Base-by-base conservation (phyloP, 2,329 filamentous ascomycete species). In the Nemania serpens region DNA sequence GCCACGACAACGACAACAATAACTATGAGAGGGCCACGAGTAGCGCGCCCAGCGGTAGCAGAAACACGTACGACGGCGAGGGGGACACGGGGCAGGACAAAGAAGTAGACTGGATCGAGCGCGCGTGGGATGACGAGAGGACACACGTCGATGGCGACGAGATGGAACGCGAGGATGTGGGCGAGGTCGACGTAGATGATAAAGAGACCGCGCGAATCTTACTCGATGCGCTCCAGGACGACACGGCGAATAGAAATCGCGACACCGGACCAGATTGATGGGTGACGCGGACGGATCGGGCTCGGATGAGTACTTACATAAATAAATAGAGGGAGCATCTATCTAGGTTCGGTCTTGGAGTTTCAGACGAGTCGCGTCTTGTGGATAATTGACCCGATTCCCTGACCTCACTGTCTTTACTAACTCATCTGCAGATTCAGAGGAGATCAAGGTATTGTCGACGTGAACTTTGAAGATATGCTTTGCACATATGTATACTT, bases 201-300 rank as follows among this genome's bases (percentile, higher is more conserved):
- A 71, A 70, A 33, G 76, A 79, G 62, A 76, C 76, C 17, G 77
- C 76, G 11, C 68, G 69, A 57, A 73, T 72, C 12, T 53, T 79
- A 36, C 68, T 79, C 5, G 75, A 78, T 58, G 76, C 76, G 5
- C 59, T 79, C 47, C 71, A 70, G 17, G 74, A 76, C 9, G 62
- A 64, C 29, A 37, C 25, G 25, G 25, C 25, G 25, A 29, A 29
- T 29, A 29, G n/a, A n/a, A n/a, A n/a, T n/a, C n/a, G n/a, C n/a
- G n/a, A n/a, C n/a, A 7, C 7, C 25, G 25, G 25, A 29, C 25
- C 7, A 7, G 7, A 29, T 29, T 29, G 25, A 29, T 29, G 25
- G 25, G 25, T 29, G 25, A 29, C 7, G 25, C 25, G 25, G 25
- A 29, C 25, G 25, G 25, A 7, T 29, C 25, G 25, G 25, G 7